phyloP scores from a whole-genome alignment of 176 grass and related monocot genomes.

The maize (Zea mays) region Zm-B73-REFERENCE-NAM-5.0 NC_050096.1:212334001-212334500 shows the following conservation, averaged over 20 bases:
- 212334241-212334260: not conserved
- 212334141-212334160: not conserved
- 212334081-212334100: too few relatives aligned
- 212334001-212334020: not conserved
- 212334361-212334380: not conserved
- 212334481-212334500: too few relatives aligned
- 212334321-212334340: slow-evolving; percentile 24
- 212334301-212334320: slow-evolving; percentile 9
- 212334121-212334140: not conserved
- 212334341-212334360: not conserved
- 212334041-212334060: not conserved
- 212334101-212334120: too few relatives aligned
- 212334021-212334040: not conserved
- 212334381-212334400: slow-evolving; percentile 19
- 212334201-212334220: not conserved
- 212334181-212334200: slow-evolving; percentile 7
- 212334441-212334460: not conserved
- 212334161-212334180: not conserved
- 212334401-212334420: slow-evolving; percentile 29
- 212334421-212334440: slow-evolving; percentile 19
- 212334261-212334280: not conserved
- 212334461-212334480: too few relatives aligned
- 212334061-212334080: not conserved
- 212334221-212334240: not conserved
- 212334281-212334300: slow-evolving; percentile 22